Evolutionary conservation across 768 basidiomycete genomes (phyloP), one percentile per base, ranked within the genome.

Genomic region (Pisolithus orientalis): DNA sequence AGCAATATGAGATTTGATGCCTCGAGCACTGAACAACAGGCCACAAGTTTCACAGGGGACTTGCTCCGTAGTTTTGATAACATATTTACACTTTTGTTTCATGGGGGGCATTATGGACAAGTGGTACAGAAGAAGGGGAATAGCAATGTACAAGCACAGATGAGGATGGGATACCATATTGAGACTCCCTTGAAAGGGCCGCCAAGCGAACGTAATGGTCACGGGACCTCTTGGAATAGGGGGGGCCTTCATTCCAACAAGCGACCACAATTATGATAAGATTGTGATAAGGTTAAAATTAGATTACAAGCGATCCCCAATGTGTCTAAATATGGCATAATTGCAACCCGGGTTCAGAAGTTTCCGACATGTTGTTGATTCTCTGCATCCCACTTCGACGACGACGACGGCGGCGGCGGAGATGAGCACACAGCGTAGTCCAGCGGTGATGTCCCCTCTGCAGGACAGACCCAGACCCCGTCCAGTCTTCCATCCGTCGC

Each of bases 391-490:
- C 52, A 52, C 57, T 38, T 32, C 60, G 46, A 60, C 62, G 21
- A 61, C 39, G 37, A 54, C 56, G 51, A 45, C 55, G 42, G 44
- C 27, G 39, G 49, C 25, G 28, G 21, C 44, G 14, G 8, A 65
- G 28, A 68, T 68, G 68, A 68, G 61, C 56, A 25, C 65, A 5
- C 66, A 62, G 17, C 48, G 57, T 59, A 49, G 55, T 17, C 60
- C 57, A 10, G 32, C 53, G 48, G 32, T 52, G 48, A 78, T 74
- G 51, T 73, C 80, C 39, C 77, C 80, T 14, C 62, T 83, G 62
- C 76, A 74, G 53, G 82, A 85, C 60, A 76, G 80, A 53, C 77
- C n/a, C 82, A 13, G 83, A 84, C 65, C 75, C 79, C 49, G 79
- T 82, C 62, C 83, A 83, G 63, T 78, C 76, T 29, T 81, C 80